Conservation (phyloP, 1,284 basidiomycete genomes). For the Malassezia arunalokei region DNA sequence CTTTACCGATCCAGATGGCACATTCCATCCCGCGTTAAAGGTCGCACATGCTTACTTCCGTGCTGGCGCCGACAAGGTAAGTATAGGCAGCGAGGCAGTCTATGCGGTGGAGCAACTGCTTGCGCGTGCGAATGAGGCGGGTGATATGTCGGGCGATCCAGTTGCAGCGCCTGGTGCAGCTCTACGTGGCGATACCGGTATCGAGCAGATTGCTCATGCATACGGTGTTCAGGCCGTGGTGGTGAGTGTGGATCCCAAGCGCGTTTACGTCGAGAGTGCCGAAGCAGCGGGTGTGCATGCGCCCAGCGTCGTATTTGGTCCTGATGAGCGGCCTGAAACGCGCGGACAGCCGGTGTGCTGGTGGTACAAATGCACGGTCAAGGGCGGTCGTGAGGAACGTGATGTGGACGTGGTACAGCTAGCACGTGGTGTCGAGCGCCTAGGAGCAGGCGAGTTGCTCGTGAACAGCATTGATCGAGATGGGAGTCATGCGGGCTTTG, state of each 20-base stretch:
- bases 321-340: constrained; percentile 50
- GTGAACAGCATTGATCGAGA: constrained; percentile 96
- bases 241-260: constrained; percentile 86
- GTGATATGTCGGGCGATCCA: constrained; percentile 78
- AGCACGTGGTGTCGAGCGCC: constrained; percentile 68
- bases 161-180: constrained; percentile 56
- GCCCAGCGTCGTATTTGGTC: constrained; percentile 24
- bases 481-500: constrained; percentile 84
- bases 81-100: constrained; percentile 89
- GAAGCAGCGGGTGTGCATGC: constrained; percentile 24
- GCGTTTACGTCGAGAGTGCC: constrained; percentile 65
- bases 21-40: constrained; percentile 69
- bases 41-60: constrained; percentile 94
- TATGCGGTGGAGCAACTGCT: constrained; percentile 74
- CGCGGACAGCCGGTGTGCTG: constrained; percentile 56
- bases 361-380: constrained; percentile 99
- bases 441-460: constrained; percentile 90
- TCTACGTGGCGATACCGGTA: constrained; percentile 56
- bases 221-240: constrained; percentile 98
- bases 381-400: constrained; percentile 76
- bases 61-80: constrained; percentile 91
- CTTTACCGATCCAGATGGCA: constrained; percentile 87
- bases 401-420: constrained; percentile 85
- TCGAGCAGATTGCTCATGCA: constrained; percentile 77
- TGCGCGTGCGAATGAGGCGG: constrained; percentile 52